Evolutionary conservation across 305 asterid species (phyloP).

Genomic region (Fraxinus paxiana): DNA sequence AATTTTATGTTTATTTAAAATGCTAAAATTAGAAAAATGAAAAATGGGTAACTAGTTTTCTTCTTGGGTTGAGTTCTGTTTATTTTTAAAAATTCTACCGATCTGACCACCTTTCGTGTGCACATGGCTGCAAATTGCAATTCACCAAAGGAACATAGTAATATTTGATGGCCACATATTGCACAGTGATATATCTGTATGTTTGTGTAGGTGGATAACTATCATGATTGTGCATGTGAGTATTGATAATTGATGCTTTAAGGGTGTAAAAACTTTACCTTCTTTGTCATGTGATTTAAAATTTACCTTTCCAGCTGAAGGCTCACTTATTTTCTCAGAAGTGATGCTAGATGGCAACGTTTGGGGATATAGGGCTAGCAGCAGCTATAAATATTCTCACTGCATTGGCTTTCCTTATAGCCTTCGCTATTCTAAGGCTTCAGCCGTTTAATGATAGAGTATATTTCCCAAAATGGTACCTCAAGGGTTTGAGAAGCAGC

Average conservation of each 20-base stretch:
- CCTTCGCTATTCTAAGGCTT: conserved; percentile 80
- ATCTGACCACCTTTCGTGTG: neutral
- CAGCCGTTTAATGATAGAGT: conserved; percentile 92
- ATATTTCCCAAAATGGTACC: conserved; percentile 94
- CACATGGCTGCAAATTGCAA: neutral
- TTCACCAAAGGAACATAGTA: neutral
- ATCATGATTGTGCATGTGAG: neutral
- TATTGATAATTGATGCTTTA: conserved; percentile 2
- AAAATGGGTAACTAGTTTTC: neutral
- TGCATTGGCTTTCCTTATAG: conserved; percentile 69
- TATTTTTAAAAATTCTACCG: neutral
- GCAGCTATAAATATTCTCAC: conserved; percentile 74
- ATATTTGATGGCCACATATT: neutral
- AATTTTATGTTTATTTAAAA: neutral
- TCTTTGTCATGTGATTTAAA: neutral
- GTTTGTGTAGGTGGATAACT: neutral
- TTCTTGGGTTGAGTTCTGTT: neutral
- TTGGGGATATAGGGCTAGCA: conserved; percentile 70
- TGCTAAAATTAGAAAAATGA: neutral
- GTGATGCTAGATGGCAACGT: conserved; percentile 59
- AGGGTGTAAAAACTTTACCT: conserved; percentile 14
- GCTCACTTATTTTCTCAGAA: conserved; percentile 25
- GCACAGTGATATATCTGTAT: neutral
- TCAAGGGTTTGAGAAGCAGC: conserved; percentile 68
- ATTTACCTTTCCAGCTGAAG: conserved; percentile 25